These are phyloP conservation scores for Citrullus mucosospermus DNA, from an alignment of 306 rosid genomes.

Conservation along the genomic window DNA sequence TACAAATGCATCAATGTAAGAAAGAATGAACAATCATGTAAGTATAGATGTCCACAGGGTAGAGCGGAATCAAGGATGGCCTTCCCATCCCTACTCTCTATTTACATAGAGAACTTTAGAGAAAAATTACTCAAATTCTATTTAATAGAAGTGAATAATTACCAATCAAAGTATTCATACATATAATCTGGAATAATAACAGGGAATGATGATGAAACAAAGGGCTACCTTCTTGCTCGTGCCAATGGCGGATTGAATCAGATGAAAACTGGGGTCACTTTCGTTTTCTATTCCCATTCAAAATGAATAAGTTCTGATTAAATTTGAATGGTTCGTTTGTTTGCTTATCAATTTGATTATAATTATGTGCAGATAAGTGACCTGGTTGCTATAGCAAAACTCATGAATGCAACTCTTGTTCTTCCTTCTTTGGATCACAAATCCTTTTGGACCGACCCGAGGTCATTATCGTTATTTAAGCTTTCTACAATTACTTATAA, in stretches of 20 bases:
- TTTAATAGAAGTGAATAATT: too few species aligned
- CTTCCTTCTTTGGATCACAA: conserved; percentile 89
- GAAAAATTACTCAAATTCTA: too few species aligned
- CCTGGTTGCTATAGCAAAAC: conserved; percentile 94
- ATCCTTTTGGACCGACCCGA: conserved; percentile 95
- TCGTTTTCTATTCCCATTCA: not conserved
- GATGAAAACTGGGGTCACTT: conserved; percentile 71
- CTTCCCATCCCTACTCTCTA: too few species aligned
- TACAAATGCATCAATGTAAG: not conserved
- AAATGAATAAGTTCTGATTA: not conserved
- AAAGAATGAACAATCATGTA: not conserved
- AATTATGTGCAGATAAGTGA: conserved; percentile 77
- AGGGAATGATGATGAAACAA: conserved; percentile 42
- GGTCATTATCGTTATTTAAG: conserved; percentile 16
- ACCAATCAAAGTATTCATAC: too few species aligned
- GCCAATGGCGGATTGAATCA: conserved; percentile 98
- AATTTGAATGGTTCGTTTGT: not conserved
- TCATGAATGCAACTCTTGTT: conserved; percentile 90
- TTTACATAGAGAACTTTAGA: too few species aligned
- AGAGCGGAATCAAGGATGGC: too few species aligned
- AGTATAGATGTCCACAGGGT: too few species aligned
- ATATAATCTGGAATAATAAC: not conserved
- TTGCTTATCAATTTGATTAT: not conserved
- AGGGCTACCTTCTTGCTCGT: conserved; percentile 82
- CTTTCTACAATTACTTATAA: not conserved